Conservation (phyloP, 306 rosid species). For the Comarum palustre region DNA sequence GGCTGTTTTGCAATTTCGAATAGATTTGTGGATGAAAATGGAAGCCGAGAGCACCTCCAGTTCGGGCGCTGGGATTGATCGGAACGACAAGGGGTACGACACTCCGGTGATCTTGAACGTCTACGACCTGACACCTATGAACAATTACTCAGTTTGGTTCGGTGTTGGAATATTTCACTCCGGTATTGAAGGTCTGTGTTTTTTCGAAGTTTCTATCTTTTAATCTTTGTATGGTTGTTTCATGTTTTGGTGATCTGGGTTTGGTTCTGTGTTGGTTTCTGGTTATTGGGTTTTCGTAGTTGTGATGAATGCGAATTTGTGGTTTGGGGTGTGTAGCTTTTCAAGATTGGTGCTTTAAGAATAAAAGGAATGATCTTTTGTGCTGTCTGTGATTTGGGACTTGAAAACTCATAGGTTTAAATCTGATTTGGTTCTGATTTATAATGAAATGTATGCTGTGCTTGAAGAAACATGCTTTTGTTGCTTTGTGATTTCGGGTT, state of each 20-base stretch:
- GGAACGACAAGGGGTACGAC: constrained; percentile 16
- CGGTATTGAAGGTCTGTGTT: constrained; percentile 73
- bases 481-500: background rate
- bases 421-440: background rate
- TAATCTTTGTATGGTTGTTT: background rate
- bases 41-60: constrained; percentile 49
- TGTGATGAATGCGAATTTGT: background rate
- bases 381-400: background rate
- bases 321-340: background rate
- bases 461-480: background rate
- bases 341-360: background rate
- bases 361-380: background rate
- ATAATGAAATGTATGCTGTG: background rate
- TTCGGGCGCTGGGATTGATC: constrained; percentile 30
- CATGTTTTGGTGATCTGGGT: constrained; percentile 25
- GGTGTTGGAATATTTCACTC: constrained; percentile 94
- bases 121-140: constrained; percentile 89
- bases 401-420: background rate
- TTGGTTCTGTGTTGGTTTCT: constrained; percentile 5
- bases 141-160: constrained; percentile 72
- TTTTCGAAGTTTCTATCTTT: background rate
- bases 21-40: constrained; percentile 38
- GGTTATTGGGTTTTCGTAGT: background rate
- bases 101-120: constrained; percentile 65
- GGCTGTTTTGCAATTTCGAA: constrained; percentile 19